Base-by-base conservation (phyloP, 441 rosid genomes). In the Gossypium gossypioides region DNA sequence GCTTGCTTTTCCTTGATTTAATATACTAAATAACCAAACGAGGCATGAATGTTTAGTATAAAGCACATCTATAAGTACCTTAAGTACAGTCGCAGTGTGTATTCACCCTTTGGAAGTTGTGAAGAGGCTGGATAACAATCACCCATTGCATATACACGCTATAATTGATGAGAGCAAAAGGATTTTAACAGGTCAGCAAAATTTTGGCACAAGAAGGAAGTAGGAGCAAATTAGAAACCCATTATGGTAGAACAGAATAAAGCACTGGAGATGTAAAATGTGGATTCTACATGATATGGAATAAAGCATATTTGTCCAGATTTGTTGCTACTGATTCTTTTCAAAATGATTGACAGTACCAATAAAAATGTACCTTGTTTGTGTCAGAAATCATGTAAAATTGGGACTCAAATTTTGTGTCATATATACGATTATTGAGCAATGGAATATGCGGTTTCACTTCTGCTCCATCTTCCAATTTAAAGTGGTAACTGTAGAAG, bases 391-490 rank as follows among this genome's bases (percentile, higher is more conserved):
- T 90, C 92, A 91, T 85, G 81, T 86, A 93, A 87, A 93, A 93
- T 56, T 96, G 99, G 21, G 98, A 96, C 85, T 96, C 98, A 74
- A 93, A 96, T 83, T 91, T 93, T 59, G 84, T 93, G 87, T 96
- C 99, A 81, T 96, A 96, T 72, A 96, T 85, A 72, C 99, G 97
- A 84, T 89, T 85, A 82, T 93, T 96, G 73, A 96, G 88, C 78
- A 96, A 78, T 13, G 99, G 99, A 75, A 96, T 85, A 64, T 86
- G 84, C 27, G 99, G 98, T 81, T 84, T 89, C 55, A 93, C 87
- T 80, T 86, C 91, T 74, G 96, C 92, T 76, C 85, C 98, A 72
- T 93, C 98, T 81, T 93, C 98, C 81, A 96, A 83, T 84, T 91
- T 96, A 82, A 96, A 82, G 83, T 86, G 90, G 88, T 93, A 96